Evolutionary conservation across 2,329 filamentous ascomycete species (phyloP).

Genomic region (Venturia aucupariae): DNA sequence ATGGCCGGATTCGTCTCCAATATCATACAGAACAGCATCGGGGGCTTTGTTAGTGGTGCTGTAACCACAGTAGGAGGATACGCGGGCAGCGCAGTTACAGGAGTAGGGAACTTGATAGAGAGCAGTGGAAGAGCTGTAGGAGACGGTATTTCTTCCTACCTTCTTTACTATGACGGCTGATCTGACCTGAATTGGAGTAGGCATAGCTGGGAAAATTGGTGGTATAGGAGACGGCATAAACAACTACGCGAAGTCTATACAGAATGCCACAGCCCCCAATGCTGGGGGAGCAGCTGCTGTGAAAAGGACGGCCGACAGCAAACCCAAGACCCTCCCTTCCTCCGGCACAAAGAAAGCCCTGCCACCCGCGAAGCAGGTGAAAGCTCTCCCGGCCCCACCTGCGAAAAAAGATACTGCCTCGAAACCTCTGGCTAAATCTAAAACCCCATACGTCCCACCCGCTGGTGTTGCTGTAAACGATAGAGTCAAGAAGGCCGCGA

Average conservation of each 20-base stretch:
- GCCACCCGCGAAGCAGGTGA: conserved; percentile 1
- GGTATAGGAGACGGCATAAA: conserved; percentile 8
- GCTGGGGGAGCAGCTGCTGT: background rate
- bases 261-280: conserved; percentile 11
- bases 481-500: background rate
- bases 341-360: conserved; percentile 3
- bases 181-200: conserved; percentile 7
- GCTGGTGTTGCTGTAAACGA: background rate
- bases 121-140: conserved; percentile 8
- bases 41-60: conserved; percentile 29
- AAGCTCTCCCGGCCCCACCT: background rate
- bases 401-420: conserved; percentile 2
- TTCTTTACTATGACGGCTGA: background rate
- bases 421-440: conserved; percentile 3
- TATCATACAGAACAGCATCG: conserved; percentile 30
- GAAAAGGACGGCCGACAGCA: conserved; percentile 1
- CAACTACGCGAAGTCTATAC: background rate
- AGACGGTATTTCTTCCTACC: conserved; percentile 7
- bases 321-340: conserved; percentile 11
- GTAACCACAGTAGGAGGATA: conserved; percentile 28
- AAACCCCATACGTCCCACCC: background rate
- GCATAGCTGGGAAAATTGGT: conserved; percentile 8
- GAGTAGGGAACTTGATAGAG: conserved; percentile 30
- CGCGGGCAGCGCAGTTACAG: conserved; percentile 29
- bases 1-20: conserved; percentile 24